These are phyloP conservation scores for Cyberlindnera xylosilytica DNA, from an alignment of 805 yeast genomes.

Conservation along the genomic window DNA sequence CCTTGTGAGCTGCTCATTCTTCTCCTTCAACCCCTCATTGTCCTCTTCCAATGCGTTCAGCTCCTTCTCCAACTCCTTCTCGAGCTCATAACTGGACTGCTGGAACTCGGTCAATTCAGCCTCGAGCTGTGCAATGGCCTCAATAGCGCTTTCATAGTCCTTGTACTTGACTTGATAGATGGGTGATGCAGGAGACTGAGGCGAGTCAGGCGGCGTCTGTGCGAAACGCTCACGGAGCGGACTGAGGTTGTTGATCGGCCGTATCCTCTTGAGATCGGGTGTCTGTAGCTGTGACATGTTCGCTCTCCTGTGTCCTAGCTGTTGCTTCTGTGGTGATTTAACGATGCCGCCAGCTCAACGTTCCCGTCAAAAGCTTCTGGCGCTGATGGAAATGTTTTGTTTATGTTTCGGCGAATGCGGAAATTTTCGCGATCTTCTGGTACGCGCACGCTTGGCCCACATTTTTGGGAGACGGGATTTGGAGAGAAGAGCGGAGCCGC, in stretches of 20 bases:
- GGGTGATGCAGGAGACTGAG: slow-evolving; percentile 15
- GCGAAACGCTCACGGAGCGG: slow-evolving; percentile 8
- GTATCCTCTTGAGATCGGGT: slow-evolving; percentile 3
- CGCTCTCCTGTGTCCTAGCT: too few species aligned
- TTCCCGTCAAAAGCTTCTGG: neutral
- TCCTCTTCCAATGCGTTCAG: slow-evolving; percentile 29
- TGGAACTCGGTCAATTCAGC: slow-evolving; percentile 41
- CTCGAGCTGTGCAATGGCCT: slow-evolving; percentile 39
- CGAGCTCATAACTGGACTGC: slow-evolving; percentile 41
- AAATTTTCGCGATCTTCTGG: neutral
- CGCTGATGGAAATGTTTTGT: neutral
- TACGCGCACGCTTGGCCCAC: too few species aligned
- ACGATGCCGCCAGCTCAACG: too few species aligned
- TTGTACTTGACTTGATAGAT: slow-evolving; percentile 24
- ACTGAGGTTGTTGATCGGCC: slow-evolving; percentile 3
- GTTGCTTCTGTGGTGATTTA: too few species aligned
- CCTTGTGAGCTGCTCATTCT: slow-evolving; percentile 18
- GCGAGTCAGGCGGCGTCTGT: slow-evolving; percentile 9
- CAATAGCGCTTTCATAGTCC: slow-evolving; percentile 30
- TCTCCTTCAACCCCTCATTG: slow-evolving; percentile 22
- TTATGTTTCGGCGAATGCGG: neutral
- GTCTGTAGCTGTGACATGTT: slow-evolving; percentile 1
- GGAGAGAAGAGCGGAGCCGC: too few species aligned
- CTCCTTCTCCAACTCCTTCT: slow-evolving; percentile 43
- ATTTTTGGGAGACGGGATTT: too few species aligned